phyloP scores from a whole-genome alignment of 345 rosid genomes.

The Moringa oleifera region DNA sequence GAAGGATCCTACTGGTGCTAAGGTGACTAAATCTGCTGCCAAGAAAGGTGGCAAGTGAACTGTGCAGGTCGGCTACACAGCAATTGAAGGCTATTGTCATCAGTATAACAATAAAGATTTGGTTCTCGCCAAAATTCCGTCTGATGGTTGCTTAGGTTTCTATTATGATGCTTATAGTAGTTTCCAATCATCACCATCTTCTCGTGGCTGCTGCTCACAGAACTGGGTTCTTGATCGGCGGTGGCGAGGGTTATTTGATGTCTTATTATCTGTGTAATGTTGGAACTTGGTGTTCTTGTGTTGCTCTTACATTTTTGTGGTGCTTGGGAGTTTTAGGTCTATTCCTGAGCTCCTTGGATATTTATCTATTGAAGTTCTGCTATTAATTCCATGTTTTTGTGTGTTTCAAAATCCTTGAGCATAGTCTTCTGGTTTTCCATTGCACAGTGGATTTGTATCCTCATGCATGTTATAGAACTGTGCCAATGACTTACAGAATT shows the following conservation, averaged over 20 bases:
- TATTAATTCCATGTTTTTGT: no score
- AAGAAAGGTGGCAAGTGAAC: slow-evolving; percentile 83
- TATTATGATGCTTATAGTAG: slow-evolving; percentile 7
- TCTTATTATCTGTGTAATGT: background rate
- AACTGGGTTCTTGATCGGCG: slow-evolving; percentile 51
- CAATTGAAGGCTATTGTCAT: background rate
- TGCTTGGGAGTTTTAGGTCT: no score
- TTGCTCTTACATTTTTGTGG: background rate
- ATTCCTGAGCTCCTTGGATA: no score
- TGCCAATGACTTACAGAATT: no score
- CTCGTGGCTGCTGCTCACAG: slow-evolving; percentile 24
- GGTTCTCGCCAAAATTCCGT: slow-evolving; percentile 1
- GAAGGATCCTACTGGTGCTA: slow-evolving; percentile 78
- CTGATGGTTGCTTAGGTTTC: slow-evolving; percentile 1
- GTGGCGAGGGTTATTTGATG: slow-evolving; percentile 21
- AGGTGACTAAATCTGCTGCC: slow-evolving; percentile 83
- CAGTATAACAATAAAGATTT: slow-evolving; percentile 17
- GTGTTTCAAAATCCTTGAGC: no score
- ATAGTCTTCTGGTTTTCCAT: no score
- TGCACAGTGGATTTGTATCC: no score
- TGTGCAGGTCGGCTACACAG: slow-evolving; percentile 8
- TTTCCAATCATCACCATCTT: slow-evolving; percentile 10
- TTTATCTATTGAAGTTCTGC: no score
- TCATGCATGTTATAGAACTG: no score
- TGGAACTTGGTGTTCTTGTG: background rate